These are phyloP conservation scores for Heterobasidion irregulare DNA, from an alignment of 1,284 basidiomycete species.

Conservation along the genomic window DNA sequence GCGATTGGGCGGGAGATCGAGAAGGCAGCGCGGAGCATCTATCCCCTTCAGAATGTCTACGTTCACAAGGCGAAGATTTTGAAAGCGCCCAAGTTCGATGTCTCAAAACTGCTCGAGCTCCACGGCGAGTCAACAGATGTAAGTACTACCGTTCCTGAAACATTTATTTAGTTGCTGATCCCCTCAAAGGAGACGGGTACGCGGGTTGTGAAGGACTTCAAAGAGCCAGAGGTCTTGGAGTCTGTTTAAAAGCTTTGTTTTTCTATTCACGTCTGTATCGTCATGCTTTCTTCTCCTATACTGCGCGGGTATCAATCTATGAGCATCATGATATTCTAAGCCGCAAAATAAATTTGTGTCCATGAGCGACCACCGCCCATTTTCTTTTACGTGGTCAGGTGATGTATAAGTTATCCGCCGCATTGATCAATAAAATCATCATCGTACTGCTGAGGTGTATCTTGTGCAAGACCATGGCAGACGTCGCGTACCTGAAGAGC, in stretches of 20 bases:
- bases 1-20: slow-evolving; percentile 99
- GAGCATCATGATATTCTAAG: slow-evolving; percentile 20
- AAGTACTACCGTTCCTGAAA: slow-evolving; percentile 25
- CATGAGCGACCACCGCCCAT: too few relatives aligned
- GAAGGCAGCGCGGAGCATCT: slow-evolving; percentile 95
- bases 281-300: slow-evolving; percentile 27
- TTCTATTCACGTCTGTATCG: slow-evolving; percentile 32
- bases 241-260: slow-evolving; percentile 55
- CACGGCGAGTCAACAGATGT: slow-evolving; percentile 93
- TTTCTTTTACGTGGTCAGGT: too few relatives aligned
- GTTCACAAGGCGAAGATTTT: slow-evolving; percentile 97
- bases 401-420: too few relatives aligned
- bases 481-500: slow-evolving; percentile 66
- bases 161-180: slow-evolving; percentile 7
- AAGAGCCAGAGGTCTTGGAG: slow-evolving; percentile 85
- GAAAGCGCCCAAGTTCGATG: slow-evolving; percentile 96
- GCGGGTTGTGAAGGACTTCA: slow-evolving; percentile 84
- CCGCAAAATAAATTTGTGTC: too few relatives aligned
- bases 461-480: slow-evolving; percentile 46
- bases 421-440: not conserved
- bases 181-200: slow-evolving; percentile 76
- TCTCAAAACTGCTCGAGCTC: slow-evolving; percentile 90
- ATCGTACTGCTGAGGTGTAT: not conserved
- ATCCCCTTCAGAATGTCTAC: slow-evolving; percentile 98
- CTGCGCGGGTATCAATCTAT: slow-evolving; percentile 33